A percentile compares a stretch with the other conserved stretches of the same genome.
These are phyloP conservation scores for Dictyostelium brefeldianum DNA, from an alignment of 78 protist genomes.

Conservation along the genomic window DNA sequence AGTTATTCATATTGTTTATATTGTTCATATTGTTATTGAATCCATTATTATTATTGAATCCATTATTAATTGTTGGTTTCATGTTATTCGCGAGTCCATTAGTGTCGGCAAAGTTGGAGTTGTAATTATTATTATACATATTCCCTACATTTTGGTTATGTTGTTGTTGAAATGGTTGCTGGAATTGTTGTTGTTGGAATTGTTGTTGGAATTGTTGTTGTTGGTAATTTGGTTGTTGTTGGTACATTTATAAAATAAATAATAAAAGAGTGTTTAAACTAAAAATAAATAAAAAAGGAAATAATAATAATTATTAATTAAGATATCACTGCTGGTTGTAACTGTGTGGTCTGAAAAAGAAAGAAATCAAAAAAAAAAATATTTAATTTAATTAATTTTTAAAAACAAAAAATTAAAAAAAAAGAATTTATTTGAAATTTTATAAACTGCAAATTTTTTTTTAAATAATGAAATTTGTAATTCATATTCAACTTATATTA, in stretches of 20 bases:
- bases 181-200: constrained; percentile 1
- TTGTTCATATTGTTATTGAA: not conserved
- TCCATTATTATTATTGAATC: not conserved
- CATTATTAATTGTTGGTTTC: no score
- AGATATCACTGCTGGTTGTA: no score
- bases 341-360: not conserved
- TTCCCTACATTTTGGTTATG: constrained; percentile 5
- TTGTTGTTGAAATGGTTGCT: not conserved
- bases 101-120: no score
- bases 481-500: no score
- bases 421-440: no score
- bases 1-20: not conserved
- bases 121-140: not conserved
- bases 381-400: not conserved
- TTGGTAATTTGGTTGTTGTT: constrained; percentile 26
- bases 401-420: not conserved
- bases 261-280: not conserved
- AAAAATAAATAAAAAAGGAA: not conserved
- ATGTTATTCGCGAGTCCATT: not conserved
- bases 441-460: no score
- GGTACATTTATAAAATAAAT: constrained; percentile 8
- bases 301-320: not conserved
- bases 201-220: constrained; percentile 30
- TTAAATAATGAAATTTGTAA: no score
- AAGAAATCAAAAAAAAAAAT: not conserved